phyloP scores from a whole-genome alignment of 2,329 filamentous ascomycete genomes.

The Scopulariopsis brevicaulis region DNA sequence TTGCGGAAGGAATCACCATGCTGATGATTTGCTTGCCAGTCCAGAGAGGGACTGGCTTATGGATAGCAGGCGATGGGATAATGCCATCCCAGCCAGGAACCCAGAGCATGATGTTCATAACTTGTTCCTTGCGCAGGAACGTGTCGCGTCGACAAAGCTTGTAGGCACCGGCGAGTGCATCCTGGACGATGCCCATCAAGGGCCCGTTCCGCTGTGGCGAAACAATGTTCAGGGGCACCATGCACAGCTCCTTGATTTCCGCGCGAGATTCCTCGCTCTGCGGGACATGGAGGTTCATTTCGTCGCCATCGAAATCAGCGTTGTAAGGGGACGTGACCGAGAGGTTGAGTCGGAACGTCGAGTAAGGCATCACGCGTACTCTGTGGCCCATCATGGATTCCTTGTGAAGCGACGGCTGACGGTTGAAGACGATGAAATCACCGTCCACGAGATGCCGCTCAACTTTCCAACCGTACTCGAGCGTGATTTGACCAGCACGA shows the following conservation, averaged over 20 bases:
- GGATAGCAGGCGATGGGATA: constrained; percentile 84
- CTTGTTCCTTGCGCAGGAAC: constrained; percentile 78
- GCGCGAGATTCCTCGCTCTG: constrained; percentile 95
- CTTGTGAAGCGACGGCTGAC: constrained; percentile 97
- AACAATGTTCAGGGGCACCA: constrained; percentile 98
- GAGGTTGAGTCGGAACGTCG: constrained; percentile 92
- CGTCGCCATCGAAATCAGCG: constrained; percentile 98
- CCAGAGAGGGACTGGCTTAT: constrained; percentile 88
- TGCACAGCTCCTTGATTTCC: constrained; percentile 85
- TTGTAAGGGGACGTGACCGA: constrained; percentile 99
- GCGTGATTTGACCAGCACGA: constrained; percentile 69
- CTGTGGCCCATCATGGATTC: constrained; percentile 99
- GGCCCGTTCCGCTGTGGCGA: constrained; percentile 95
- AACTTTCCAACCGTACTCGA: constrained; percentile 98
- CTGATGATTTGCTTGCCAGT: constrained; percentile 97
- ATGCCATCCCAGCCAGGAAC: constrained; percentile 96
- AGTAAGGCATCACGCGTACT: constrained; percentile 97
- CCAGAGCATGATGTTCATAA: constrained; percentile 97
- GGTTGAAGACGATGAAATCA: constrained; percentile 99
- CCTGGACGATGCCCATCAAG: constrained; percentile 98
- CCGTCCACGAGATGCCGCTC: constrained; percentile 93
- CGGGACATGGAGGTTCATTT: constrained; percentile 99
- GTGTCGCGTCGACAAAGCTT: constrained; percentile 91
- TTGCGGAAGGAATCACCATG: constrained; percentile 76
- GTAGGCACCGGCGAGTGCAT: constrained; percentile 92